phyloP scores from a whole-genome alignment of 345 rosid species.

The Pugionium dolabratum region DNA sequence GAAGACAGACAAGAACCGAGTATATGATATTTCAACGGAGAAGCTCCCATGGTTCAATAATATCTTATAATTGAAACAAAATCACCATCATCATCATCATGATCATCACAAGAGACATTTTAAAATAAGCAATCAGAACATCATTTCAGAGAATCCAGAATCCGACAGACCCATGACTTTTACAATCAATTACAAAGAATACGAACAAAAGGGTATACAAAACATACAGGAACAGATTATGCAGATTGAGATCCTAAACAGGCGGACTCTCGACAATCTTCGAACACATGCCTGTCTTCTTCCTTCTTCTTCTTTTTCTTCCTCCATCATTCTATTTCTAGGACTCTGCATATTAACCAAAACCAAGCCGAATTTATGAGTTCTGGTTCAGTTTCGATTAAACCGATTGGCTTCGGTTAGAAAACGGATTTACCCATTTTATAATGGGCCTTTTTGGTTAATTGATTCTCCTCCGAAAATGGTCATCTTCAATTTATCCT shows the following conservation, averaged over 20 bases:
- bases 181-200: not conserved
- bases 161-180: not conserved
- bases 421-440: not conserved
- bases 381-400: not conserved
- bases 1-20: not conserved
- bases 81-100: not conserved
- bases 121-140: not conserved
- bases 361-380: not conserved
- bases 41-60: not conserved
- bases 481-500: too few species aligned
- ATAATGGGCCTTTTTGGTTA: not conserved
- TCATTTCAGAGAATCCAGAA: slow-evolving; percentile 3
- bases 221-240: not conserved
- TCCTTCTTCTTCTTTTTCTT: not conserved
- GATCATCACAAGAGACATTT: not conserved
- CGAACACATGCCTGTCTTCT: slow-evolving; percentile 8
- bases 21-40: not conserved
- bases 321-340: slow-evolving; percentile 35
- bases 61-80: not conserved
- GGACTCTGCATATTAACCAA: slow-evolving; percentile 16
- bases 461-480: too few species aligned
- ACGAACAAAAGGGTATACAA: not conserved
- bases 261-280: slow-evolving; percentile 26
- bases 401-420: not conserved
- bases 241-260: slow-evolving; percentile 34